Evolutionary conservation across 345 rosid genomes (phyloP).

Genomic region (Acer yangbiense): DNA sequence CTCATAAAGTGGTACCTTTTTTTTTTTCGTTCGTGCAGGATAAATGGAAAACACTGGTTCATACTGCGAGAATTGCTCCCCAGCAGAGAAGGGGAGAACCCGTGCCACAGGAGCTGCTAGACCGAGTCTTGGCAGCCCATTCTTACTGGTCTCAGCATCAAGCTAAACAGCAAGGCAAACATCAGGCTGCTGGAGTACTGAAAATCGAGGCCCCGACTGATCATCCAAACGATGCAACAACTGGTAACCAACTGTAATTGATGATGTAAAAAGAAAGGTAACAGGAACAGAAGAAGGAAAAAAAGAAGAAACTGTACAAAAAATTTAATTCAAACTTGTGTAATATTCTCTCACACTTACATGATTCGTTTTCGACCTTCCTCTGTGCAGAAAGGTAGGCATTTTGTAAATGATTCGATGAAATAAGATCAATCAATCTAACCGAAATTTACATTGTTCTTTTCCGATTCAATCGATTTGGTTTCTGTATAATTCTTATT

Average conservation of each 20-base stretch:
- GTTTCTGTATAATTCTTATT: conserved; percentile 26
- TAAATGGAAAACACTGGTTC: conserved; percentile 98
- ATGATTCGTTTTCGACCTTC: conserved; percentile 44
- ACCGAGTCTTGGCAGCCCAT: conserved; percentile 87
- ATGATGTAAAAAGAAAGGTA: conserved; percentile 32
- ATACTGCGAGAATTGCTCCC: conserved; percentile 85
- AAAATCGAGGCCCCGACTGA: conserved; percentile 27
- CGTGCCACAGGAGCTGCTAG: conserved; percentile 87
- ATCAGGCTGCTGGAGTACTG: conserved; percentile 28
- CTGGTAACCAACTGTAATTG: conserved; percentile 23
- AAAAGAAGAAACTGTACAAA: conserved; percentile 42
- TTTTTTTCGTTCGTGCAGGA: conserved; percentile 49
- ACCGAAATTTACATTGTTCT: conserved; percentile 4
- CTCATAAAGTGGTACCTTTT: not conserved
- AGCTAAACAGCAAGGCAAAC: conserved; percentile 69
- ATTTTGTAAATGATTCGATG: conserved; percentile 49
- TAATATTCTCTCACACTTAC: conserved; percentile 43
- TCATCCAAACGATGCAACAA: conserved; percentile 26
- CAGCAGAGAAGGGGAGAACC: conserved; percentile 98
- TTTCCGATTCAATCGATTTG: conserved; percentile 27
- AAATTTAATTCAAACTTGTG: conserved; percentile 30
- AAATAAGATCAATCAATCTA: conserved; percentile 35
- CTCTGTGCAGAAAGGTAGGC: conserved; percentile 22
- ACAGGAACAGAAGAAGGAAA: conserved; percentile 28
- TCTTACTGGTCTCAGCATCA: conserved; percentile 84